phyloP scores from a whole-genome alignment of 1,284 basidiomycete genomes.

The Malassezia globosa region DNA sequence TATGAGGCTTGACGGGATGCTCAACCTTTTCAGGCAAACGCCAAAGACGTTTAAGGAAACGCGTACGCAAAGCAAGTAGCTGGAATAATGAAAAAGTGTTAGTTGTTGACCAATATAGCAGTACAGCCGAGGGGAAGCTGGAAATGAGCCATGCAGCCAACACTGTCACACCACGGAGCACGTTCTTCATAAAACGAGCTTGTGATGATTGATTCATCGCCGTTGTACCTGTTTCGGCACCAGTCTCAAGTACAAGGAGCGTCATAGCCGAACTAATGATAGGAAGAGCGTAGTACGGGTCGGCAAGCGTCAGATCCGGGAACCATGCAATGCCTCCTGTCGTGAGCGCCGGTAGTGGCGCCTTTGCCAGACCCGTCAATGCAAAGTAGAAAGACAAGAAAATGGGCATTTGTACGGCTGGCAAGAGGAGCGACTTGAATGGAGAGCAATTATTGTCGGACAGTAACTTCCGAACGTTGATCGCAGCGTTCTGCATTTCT shows the following conservation, averaged over 20 bases:
- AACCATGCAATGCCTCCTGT: constrained; percentile 67
- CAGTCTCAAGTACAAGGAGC: constrained; percentile 58
- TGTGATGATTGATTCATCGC: constrained; percentile 48
- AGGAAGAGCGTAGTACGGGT: constrained; percentile 71
- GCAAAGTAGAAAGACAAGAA: constrained; percentile 79
- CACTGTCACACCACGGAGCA: constrained; percentile 58
- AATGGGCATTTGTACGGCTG: constrained; percentile 62
- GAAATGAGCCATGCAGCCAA: constrained; percentile 57
- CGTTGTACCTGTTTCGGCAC: constrained; percentile 54
- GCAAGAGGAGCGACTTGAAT: constrained; percentile 54
- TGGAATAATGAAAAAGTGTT: constrained; percentile 53
- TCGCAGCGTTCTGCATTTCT: constrained; percentile 53
- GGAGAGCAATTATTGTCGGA: constrained; percentile 62
- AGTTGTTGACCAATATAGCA: constrained; percentile 55
- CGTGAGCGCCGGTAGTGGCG: constrained; percentile 63
- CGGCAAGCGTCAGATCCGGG: constrained; percentile 64
- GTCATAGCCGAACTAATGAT: constrained; percentile 57
- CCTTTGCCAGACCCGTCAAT: constrained; percentile 60
- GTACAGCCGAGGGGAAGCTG: constrained; percentile 48
- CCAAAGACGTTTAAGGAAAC: constrained; percentile 19
- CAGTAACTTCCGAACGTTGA: constrained; percentile 59
- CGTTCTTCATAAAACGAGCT: constrained; percentile 63
- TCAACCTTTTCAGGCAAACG: constrained; percentile 26
- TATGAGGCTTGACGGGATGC: constrained; percentile 26
- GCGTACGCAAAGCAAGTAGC: constrained; percentile 42